Percentiles rank a stretch among this genome's conserved stretches.
phyloP scores from a whole-genome alignment of 1,284 basidiomycete genomes.

The Cryptococcus wingfieldii region DNA sequence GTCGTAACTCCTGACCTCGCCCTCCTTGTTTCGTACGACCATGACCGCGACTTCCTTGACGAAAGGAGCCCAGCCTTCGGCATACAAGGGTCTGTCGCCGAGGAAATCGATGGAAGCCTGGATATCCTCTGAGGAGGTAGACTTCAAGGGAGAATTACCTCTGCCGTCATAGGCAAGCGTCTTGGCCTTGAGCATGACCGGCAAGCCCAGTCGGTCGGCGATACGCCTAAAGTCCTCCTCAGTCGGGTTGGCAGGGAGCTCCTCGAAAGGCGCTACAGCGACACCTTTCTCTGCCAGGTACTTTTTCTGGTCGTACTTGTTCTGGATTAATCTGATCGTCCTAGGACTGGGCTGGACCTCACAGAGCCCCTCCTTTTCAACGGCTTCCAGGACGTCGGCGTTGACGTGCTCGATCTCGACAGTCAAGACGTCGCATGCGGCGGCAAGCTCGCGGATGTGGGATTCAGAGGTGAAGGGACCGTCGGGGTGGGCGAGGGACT shows the following conservation, averaged over 20 bases:
- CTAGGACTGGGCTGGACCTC: slow-evolving; percentile 78
- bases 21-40: slow-evolving; percentile 78
- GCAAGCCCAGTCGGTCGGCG: slow-evolving; percentile 64
- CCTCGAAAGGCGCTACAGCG: slow-evolving; percentile 70
- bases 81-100: slow-evolving; percentile 67
- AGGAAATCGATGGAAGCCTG: slow-evolving; percentile 64
- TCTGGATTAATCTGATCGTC: slow-evolving; percentile 87
- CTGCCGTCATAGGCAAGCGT: slow-evolving; percentile 94
- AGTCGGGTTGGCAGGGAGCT: slow-evolving; percentile 50
- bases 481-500: slow-evolving; percentile 66
- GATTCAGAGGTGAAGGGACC: slow-evolving; percentile 80
- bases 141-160: slow-evolving; percentile 78
- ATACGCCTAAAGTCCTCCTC: slow-evolving; percentile 58
- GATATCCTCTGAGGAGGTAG: slow-evolving; percentile 53
- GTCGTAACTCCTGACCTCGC: slow-evolving; percentile 79
- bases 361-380: slow-evolving; percentile 56
- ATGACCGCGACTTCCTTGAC: slow-evolving; percentile 91
- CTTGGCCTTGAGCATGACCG: slow-evolving; percentile 93
- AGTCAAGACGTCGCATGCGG: slow-evolving; percentile 81
- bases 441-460: slow-evolving; percentile 76
- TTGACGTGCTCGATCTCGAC: slow-evolving; percentile 98
- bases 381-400: slow-evolving; percentile 66
- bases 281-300: slow-evolving; percentile 61
- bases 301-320: slow-evolving; percentile 87
- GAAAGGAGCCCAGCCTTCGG: slow-evolving; percentile 91